Evolutionary conservation across 345 rosid species (phyloP), one percentile per base, ranked within the genome.

Genomic region (Atalantia buxifolia): DNA sequence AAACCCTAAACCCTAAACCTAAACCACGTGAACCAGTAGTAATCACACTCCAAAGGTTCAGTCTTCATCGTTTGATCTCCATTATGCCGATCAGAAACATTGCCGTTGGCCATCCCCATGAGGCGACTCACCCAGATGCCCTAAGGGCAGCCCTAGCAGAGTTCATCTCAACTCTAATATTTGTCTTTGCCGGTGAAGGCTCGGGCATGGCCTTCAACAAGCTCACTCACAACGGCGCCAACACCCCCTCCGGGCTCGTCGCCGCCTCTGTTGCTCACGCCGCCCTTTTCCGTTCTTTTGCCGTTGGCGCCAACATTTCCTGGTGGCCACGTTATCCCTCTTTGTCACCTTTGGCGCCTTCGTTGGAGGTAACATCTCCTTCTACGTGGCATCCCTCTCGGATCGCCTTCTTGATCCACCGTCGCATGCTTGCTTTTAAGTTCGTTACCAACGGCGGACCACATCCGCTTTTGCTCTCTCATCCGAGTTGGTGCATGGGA

Each of bases 251-350:
- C 0, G 97, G 98, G n/a, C 93, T 94, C 7, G 85, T 94, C 0
- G 88, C 97, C 6, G 97, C 97, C 6, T 59, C 97, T 12, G 45
- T 94, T 2, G 97, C 98, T 64, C 97, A 94, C 22, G 98, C 83
- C 50, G 97, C 63, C 13, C 94, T 94, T 5, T 94, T 94, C 40
- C 97, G 90, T 0, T 97, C 88, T 7, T 97, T 92, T 50, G 68
- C 98, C 6, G 93, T 94, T 10, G 86, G 87, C 13, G 96, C 96
- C 57, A 94, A 89, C 86, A 94, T 94, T 84, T 94, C 97, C 66
- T 7, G 98, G 97, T 0, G 98, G 98, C 74, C 98, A 94, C 73
- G 98, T 94, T 74, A 94, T 86, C 98, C 97, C 0, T 97, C 98
- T 35, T 7, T 62, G 95, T 94, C 19, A 94, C 98, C 42, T 94